These are phyloP conservation scores for Podospora fimiseda DNA, from an alignment of 495 filamentous ascomycete species.

Conservation along the genomic window DNA sequence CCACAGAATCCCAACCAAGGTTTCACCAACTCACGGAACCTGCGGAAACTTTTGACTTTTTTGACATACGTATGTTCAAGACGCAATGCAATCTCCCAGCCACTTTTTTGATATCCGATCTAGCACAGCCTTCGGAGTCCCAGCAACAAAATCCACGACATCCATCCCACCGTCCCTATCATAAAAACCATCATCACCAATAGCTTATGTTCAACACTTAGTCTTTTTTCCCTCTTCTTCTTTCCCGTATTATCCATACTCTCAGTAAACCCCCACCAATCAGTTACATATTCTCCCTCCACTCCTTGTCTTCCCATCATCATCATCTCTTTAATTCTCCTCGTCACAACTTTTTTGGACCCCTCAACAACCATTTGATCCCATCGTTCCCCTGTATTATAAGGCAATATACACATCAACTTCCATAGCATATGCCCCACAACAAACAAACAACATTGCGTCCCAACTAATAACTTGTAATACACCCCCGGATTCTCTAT, in stretches of 20 bases:
- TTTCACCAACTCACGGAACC: not conserved
- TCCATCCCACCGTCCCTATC: not conserved
- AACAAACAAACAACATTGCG: slow-evolving; percentile 64
- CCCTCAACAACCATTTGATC: slow-evolving; percentile 5
- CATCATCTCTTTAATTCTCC: slow-evolving; percentile 16
- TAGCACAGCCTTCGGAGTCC: too few species aligned
- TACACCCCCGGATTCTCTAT: slow-evolving; percentile 51
- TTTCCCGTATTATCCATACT: not conserved
- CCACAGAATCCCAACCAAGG: not conserved
- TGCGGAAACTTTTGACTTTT: not conserved
- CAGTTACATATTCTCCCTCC: slow-evolving; percentile 48
- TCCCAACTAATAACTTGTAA: slow-evolving; percentile 55
- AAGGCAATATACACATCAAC: slow-evolving; percentile 50
- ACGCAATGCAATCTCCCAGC: not conserved
- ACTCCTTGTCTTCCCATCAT: slow-evolving; percentile 1
- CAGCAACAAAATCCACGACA: not conserved
- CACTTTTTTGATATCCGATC: not conserved
- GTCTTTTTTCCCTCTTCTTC: not conserved
- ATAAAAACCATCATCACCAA: slow-evolving; percentile 5
- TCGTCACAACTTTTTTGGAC: too few species aligned
- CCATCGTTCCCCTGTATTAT: too few species aligned
- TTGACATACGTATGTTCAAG: not conserved
- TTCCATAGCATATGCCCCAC: slow-evolving; percentile 48
- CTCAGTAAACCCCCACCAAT: slow-evolving; percentile 20
- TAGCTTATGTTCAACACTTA: not conserved